Evolutionary conservation across 2,329 filamentous ascomycete species (phyloP), one percentile per base, ranked within the genome.

Genomic region (Cadophora sp.): DNA sequence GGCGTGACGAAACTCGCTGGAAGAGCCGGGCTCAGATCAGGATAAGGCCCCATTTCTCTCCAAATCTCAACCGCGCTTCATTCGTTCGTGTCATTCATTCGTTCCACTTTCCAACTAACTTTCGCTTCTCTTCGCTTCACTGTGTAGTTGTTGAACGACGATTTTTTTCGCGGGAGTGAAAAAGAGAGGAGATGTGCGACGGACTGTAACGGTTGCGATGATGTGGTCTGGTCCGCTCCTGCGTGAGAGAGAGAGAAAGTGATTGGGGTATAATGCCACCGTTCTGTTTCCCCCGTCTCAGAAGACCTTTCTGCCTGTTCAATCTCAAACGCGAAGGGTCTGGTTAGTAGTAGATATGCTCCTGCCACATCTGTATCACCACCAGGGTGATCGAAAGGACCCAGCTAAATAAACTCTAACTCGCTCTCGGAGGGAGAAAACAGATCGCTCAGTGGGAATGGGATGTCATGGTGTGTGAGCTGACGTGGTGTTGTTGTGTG

Each of bases 261-360:
- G 60, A 41, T 30, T 30, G 53, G 22, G 33, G 33, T n/a, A 24
- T 43, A 20, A 41, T 43, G 45, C 8, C 13, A 2, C 9, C 30
- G 55, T 59, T 56, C 27, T 64, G 62, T 64, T 64, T 56, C 4
- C 8, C 27, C 53, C 39, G 65, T 71, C 59, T 71, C 69, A 66
- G 62, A 18, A 64, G 33, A 27, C 20, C 50, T 45, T 68, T 68
- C 55, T 69, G 67, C 64, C 69, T 71, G 58, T 68, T 60, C 13
- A 59, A 68, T 50, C 63, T 65, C 59, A 66, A 63, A 71, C 67
- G 43, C 67, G 36, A 63, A 62, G 43, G 39, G 65, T 66, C n/a
- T n/a, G n/a, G 33, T 20, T 53, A 63, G 36, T 24, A 53, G 39
- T 39, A 62, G 16, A 11, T 62, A 63, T 56, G 61, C 16, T 62